Evolutionary conservation across 108 stramenopile genomes (phyloP).

Genomic region (Cyclostephanos tholiformis): DNA sequence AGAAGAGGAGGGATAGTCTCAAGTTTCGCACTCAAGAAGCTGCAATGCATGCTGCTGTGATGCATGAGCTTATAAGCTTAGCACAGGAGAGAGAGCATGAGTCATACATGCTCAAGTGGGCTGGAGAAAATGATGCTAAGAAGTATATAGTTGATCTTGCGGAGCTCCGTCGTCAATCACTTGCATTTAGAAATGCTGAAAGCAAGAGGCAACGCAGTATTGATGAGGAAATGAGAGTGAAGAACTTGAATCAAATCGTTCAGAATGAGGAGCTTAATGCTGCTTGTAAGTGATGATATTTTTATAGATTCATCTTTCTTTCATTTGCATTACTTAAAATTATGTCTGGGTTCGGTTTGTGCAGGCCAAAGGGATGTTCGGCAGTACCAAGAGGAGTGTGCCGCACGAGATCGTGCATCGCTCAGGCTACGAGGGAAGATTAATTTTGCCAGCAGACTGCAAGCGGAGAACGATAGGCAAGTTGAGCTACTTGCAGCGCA

Average conservation of each 20-base stretch:
- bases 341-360: slow-evolving; percentile 1
- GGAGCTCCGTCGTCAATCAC: slow-evolving; percentile 70
- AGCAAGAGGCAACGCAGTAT: slow-evolving; percentile 56
- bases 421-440: slow-evolving; percentile 70
- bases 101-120: slow-evolving; percentile 79
- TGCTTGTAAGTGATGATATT: slow-evolving; percentile 53
- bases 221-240: slow-evolving; percentile 60
- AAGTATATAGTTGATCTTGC: slow-evolving; percentile 58
- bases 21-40: slow-evolving; percentile 53
- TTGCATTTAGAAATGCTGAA: slow-evolving; percentile 69
- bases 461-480: slow-evolving; percentile 54
- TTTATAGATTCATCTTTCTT: neutral
- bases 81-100: slow-evolving; percentile 77
- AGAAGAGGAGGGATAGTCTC: slow-evolving; percentile 35
- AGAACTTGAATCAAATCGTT: slow-evolving; percentile 42
- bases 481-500: slow-evolving; percentile 52
- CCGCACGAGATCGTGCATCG: slow-evolving; percentile 70
- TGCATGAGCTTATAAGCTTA: slow-evolving; percentile 70
- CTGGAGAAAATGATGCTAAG: slow-evolving; percentile 77
- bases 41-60: slow-evolving; percentile 62
- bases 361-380: slow-evolving; percentile 74
- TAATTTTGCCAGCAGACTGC: slow-evolving; percentile 50
- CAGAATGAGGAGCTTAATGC: slow-evolving; percentile 64
- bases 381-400: slow-evolving; percentile 67
- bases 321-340: slow-evolving; percentile 1